phyloP scores from a whole-genome alignment of 2,329 filamentous ascomycete species.

The Emmonsia crescens region DNA sequence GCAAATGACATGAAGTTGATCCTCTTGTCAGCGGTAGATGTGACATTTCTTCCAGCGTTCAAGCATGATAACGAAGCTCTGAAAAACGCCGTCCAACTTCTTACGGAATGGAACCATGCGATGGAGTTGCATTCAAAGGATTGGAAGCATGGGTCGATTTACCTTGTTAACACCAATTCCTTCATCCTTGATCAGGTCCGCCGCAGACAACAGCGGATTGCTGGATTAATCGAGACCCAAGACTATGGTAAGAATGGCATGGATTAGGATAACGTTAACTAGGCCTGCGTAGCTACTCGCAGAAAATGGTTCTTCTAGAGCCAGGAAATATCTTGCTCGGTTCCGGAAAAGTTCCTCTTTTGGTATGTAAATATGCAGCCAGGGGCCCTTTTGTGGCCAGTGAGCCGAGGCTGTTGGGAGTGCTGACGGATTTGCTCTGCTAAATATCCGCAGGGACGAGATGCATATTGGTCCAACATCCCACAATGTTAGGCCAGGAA shows the following conservation, averaged over 20 bases:
- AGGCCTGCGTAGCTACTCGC: conserved; percentile 23
- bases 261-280: conserved; percentile 28
- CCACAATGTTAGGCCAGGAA: conserved; percentile 29
- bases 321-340: conserved; percentile 20
- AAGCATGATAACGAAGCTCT: conserved; percentile 19
- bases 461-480: conserved; percentile 31
- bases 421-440: not conserved
- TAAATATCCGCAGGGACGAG: conserved; percentile 25
- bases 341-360: conserved; percentile 31
- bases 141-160: conserved; percentile 27
- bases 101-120: conserved; percentile 26
- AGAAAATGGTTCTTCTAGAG: conserved; percentile 20
- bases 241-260: conserved; percentile 25
- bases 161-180: conserved; percentile 31
- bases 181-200: conserved; percentile 31
- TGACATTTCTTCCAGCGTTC: conserved; percentile 32
- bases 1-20: conserved; percentile 26
- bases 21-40: conserved; percentile 28
- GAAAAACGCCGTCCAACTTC: conserved; percentile 24
- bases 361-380: conserved; percentile 24
- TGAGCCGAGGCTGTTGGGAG: not conserved
- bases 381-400: not conserved
- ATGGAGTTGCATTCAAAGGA: conserved; percentile 20
- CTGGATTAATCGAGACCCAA: conserved; percentile 25
- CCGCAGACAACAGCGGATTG: conserved; percentile 27